Conservation (phyloP, 2,329 filamentous ascomycete species). For the Botrytis fabae region DNA sequence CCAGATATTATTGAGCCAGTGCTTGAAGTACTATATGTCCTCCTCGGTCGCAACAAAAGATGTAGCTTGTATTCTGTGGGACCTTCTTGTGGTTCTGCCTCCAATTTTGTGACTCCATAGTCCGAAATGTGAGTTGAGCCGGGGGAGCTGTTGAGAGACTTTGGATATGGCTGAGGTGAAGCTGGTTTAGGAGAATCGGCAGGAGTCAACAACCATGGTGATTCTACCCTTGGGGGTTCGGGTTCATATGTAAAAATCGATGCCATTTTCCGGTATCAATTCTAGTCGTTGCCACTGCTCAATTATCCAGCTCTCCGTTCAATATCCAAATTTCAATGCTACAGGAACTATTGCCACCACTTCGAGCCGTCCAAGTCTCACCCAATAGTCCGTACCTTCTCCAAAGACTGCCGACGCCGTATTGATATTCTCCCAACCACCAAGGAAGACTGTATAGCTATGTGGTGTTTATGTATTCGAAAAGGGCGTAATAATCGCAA, state of each 20-base stretch:
- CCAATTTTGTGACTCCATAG: slow-evolving; percentile 71
- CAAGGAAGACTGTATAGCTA: slow-evolving; percentile 50
- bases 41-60: slow-evolving; percentile 75
- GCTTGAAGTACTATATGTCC: slow-evolving; percentile 70
- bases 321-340: neutral
- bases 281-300: neutral
- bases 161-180: slow-evolving; percentile 32
- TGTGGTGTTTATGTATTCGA: slow-evolving; percentile 50
- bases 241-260: slow-evolving; percentile 96
- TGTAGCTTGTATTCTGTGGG: slow-evolving; percentile 97
- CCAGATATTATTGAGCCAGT: slow-evolving; percentile 55
- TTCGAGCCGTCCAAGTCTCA: neutral
- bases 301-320: neutral
- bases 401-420: slow-evolving; percentile 28
- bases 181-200: slow-evolving; percentile 41
- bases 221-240: slow-evolving; percentile 82
- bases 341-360: slow-evolving; percentile 1
- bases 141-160: slow-evolving; percentile 26
- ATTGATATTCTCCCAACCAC: slow-evolving; percentile 28
- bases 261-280: slow-evolving; percentile 59
- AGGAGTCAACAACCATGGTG: slow-evolving; percentile 78
- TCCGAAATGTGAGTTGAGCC: slow-evolving; percentile 53
- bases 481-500: slow-evolving; percentile 45
- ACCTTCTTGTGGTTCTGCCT: slow-evolving; percentile 89
- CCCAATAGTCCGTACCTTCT: neutral